Base-by-base conservation (phyloP, 202 grass and related monocot species). In the Carex sylvatica region DNA sequence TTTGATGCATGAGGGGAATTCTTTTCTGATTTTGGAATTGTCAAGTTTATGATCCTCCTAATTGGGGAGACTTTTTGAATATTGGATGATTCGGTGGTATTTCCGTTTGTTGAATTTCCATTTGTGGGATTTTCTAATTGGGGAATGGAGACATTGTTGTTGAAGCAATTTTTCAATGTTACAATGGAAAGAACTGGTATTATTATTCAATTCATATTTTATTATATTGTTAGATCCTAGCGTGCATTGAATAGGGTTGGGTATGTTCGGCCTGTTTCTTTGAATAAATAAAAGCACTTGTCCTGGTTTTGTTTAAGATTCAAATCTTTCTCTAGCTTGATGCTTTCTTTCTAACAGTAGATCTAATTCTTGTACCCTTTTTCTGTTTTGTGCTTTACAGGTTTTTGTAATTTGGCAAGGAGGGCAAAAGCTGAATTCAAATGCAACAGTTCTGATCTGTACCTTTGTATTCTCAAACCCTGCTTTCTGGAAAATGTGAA, bases 301-400 rank as follows among this genome's bases (percentile, higher is more conserved):
- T 56, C 15, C 52, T 77, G 30, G 31, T 59, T 77, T 55, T 58
- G 30, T 19, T 36, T 77, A 59, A 77, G 28, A 77, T 77, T 58
- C 74, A 77, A 77, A 5, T 77, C 12, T 76, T 58, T 76, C 2
- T 58, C 30, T 77, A 52, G 3, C 53, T 77, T 59, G 40, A 72
- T 20, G 10, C 16, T 72, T 44, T 20, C 16, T 72, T 44, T 49
- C 52, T 56, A 36, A 58, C 28, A 20, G 74, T 38, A 59, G 74
- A 77, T 77, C 74, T 77, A 58, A 59, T 55, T 75, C 2, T 75
- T 23, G 6, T 56, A 12, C 16, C 35, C 16, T 40, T 35, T 30
- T 33, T 58, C 22, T 12, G 2, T 62, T 24, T 59, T 59, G 74
- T 38, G 15, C 53, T 58, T 77, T 56, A 38, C 74, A 77, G 52